These are phyloP conservation scores for Trichosporon sp. DNA, from an alignment of 1,284 basidiomycete genomes.

Conservation along the genomic window DNA sequence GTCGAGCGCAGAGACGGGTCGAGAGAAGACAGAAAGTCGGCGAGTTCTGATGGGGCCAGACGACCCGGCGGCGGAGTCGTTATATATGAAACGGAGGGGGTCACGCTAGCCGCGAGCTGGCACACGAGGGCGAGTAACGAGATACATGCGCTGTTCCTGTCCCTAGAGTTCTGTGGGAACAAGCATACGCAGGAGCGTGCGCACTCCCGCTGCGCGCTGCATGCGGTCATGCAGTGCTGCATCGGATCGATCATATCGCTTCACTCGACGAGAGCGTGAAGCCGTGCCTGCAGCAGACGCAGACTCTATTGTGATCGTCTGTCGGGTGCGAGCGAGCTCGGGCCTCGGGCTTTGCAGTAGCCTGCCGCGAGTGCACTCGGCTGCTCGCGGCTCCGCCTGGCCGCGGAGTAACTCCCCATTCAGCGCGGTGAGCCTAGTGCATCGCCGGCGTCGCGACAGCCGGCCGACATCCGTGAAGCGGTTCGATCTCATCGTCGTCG, in stretches of 20 bases:
- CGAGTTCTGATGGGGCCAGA: not conserved
- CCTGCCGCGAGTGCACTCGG: too few relatives aligned
- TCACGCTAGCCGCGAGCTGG: not conserved
- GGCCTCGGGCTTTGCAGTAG: too few relatives aligned
- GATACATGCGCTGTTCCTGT: not conserved
- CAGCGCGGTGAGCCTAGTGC: too few relatives aligned
- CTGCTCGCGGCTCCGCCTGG: too few relatives aligned
- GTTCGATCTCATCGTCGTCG: too few relatives aligned
- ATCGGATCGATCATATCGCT: not conserved
- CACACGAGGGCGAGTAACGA: not conserved
- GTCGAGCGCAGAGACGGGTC: not conserved
- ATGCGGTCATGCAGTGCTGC: not conserved
- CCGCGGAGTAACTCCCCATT: too few relatives aligned
- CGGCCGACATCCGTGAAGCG: too few relatives aligned
- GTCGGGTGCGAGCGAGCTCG: too few relatives aligned
- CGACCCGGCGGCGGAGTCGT: not conserved
- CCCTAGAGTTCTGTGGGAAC: not conserved
- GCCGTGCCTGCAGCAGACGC: too few relatives aligned
- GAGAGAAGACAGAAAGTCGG: not conserved
- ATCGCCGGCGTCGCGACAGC: too few relatives aligned
- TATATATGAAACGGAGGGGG: not conserved
- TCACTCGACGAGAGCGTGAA: too few relatives aligned
- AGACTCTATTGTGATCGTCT: too few relatives aligned
- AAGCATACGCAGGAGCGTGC: not conserved
- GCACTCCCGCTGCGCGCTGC: not conserved